A percentile compares a stretch with the other conserved stretches of the same genome.
Evolutionary conservation across 1,284 basidiomycete genomes (phyloP).

Genomic region (Thecaphora thlaspeos): DNA sequence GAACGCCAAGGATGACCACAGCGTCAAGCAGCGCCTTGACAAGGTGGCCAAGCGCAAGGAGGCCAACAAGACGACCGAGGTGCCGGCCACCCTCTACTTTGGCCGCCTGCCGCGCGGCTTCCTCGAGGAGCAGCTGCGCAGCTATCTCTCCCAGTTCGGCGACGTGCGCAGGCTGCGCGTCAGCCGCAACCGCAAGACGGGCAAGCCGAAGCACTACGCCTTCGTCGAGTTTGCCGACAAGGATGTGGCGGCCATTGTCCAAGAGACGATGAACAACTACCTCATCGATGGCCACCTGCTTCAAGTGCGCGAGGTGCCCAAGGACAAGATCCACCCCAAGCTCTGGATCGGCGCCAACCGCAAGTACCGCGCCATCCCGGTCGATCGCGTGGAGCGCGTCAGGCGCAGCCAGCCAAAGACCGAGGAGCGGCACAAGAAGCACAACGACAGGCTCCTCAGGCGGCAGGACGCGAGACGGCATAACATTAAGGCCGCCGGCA

Average conservation of each 20-base stretch:
- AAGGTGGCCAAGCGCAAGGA: conserved; percentile 34
- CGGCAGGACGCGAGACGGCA: no score
- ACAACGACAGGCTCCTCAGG: no score
- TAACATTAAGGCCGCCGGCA: no score
- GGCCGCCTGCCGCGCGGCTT: conserved; percentile 93
- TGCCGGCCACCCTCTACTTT: conserved; percentile 80
- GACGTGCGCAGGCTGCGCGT: conserved; percentile 82
- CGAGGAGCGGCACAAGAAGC: no score
- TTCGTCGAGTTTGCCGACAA: conserved; percentile 92
- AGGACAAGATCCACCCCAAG: conserved; percentile 84
- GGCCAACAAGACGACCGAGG: conserved; percentile 7
- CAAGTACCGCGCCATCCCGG: no score
- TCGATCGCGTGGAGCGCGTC: no score
- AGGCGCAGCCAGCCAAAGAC: no score
- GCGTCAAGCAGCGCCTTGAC: conserved; percentile 43
- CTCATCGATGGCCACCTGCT: conserved; percentile 90
- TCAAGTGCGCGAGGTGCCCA: conserved; percentile 72
- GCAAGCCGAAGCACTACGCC: conserved; percentile 91
- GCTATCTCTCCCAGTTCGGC: conserved; percentile 94
- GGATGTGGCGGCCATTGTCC: conserved; percentile 88
- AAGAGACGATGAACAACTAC: conserved; percentile 99
- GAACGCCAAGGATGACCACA: conserved; percentile 51
- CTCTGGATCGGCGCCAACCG: conserved; percentile 97
- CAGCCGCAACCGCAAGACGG: conserved; percentile 94
- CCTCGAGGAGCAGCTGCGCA: conserved; percentile 88